Base-by-base conservation (phyloP, 768 basidiomycete genomes). In the Boletus reticulatus region DNA sequence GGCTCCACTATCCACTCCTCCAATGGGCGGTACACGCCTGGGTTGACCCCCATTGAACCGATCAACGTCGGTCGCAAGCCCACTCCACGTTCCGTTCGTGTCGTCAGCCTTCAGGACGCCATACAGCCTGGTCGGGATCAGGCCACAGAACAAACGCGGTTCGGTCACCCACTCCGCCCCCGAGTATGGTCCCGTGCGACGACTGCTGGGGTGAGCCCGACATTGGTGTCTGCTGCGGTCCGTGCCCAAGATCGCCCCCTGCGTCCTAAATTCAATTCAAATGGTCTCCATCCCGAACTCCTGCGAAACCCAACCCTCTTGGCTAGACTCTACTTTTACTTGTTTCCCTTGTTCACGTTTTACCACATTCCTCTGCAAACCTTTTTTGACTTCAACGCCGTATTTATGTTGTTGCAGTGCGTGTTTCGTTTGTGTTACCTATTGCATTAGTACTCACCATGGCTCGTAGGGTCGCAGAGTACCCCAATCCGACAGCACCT, bases 351-450 rank as follows among this genome's bases (percentile, higher is more conserved):
- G 16, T 69, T 92, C 59, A 79, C 83, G 7, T 84, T 92, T 68
- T 84, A 82, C 19, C 87, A 91, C 66, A 73, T 92, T 39, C 83
- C 84, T 24, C 68, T 90, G 10, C 92, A 94, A 69, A 84, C 87
- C 1, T 94, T 88, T 67, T 85, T 95, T 69, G 94, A 96, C 67
- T 92, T 94, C 70, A 94, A 94, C 69, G 84, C 87, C 62, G 84
- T 88, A 60, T 95, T 85, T 74, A 84, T 93, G 62, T 70, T 94
- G 62, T 67, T 93, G 41, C 84, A 92, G 92, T 94, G 66, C 75
- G 92, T 86, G 14, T 53, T 43, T 51, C 53, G 37, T 48, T 43
- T 36, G 36, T 42, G 34, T 22, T 38, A 22, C 36, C 16, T 38
- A 10, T 54, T 43, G 17, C 36, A 61, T 48, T 22, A 10, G 10